Base-by-base conservation (phyloP, 2,329 filamentous ascomycete species). In the Venturia nashicola region DNA sequence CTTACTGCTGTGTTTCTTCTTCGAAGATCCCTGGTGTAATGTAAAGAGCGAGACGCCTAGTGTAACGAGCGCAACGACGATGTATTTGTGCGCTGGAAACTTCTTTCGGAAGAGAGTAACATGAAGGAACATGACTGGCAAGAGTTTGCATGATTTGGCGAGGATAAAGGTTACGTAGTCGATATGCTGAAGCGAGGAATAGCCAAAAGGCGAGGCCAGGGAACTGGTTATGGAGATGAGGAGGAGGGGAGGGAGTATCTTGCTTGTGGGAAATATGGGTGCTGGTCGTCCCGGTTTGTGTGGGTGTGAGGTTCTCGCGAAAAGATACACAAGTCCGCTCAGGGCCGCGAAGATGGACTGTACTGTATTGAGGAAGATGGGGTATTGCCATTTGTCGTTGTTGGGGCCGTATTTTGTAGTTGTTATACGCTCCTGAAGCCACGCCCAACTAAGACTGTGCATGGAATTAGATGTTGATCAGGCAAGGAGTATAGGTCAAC, bases 91-190 rank as follows among this genome's bases (percentile, higher is more conserved):
- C 57, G 96, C 80, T 0, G 94, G 93, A 76, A 97, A 99, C 59
- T 87, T 82, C 71, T 88, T 89, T 66, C 88, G 86, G 80, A 97
- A 99, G 59, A 99, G 77, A 55, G 91, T 93, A 71, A 97, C 85
- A 79, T 99, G 93, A 48, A 99, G 83, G 71, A 94, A 87, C 94
- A 99, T 97, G 72, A 99, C 94, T 2, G 94, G 94, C n/a, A 99
- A 86, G 23, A 99, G 83, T 79, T 99, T 99, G 87, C 94, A 99
- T 70, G 88, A 92, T 78, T 99, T 97, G 70, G 94, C 93, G 51
- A 99, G 88, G 69, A 97, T 90, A 77, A 96, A 97, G 39, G 94
- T 97, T 72, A 97, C 90, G 77, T 97, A 97, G 83, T 97, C 94
- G 76, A 97, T 91, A 75, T 97, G 91, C 44, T 88, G 86, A 61